A percentile compares a stretch with the other conserved stretches of the same genome.
Evolutionary conservation across 768 basidiomycete genomes (phyloP).

Genomic region (Phylloporus rhodoxanthus): DNA sequence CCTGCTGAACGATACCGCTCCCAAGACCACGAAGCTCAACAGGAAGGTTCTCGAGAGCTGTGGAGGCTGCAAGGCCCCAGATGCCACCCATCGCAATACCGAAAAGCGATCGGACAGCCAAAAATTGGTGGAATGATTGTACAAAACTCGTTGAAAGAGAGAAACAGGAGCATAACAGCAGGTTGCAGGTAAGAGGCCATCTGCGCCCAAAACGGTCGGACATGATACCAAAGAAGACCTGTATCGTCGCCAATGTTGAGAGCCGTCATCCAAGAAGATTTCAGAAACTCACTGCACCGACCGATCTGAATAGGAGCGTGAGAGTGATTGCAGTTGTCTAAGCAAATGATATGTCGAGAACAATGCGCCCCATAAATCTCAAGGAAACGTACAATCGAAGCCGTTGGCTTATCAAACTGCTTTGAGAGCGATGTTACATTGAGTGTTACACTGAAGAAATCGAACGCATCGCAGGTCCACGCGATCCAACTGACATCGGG

Average conservation of each 20-base stretch:
- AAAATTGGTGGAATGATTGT: constrained; percentile 68
- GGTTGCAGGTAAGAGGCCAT: constrained; percentile 82
- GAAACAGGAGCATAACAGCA: constrained; percentile 63
- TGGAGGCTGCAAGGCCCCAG: constrained; percentile 82
- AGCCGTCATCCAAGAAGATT: not conserved
- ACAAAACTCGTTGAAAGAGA: constrained; percentile 81
- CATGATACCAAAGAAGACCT: constrained; percentile 69
- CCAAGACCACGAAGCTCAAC: constrained; percentile 84
- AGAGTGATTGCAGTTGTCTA: constrained; percentile 83
- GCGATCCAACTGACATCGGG: constrained; percentile 59
- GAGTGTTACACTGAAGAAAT: constrained; percentile 77
- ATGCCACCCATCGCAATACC: constrained; percentile 87
- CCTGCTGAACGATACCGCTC: constrained; percentile 84
- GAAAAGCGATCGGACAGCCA: constrained; percentile 76
- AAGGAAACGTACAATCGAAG: constrained; percentile 38
- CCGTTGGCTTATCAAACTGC: constrained; percentile 42
- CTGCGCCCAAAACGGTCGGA: constrained; percentile 89
- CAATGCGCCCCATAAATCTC: not conserved
- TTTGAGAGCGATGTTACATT: constrained; percentile 41
- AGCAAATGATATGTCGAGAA: not conserved
- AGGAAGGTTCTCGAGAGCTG: constrained; percentile 85
- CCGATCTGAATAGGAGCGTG: constrained; percentile 81
- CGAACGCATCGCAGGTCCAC: constrained; percentile 83
- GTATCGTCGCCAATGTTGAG: not conserved
- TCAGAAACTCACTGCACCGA: constrained; percentile 50